phyloP scores from a whole-genome alignment of 2,329 filamentous ascomycete genomes.

The Magnaporthales sp. region DNA sequence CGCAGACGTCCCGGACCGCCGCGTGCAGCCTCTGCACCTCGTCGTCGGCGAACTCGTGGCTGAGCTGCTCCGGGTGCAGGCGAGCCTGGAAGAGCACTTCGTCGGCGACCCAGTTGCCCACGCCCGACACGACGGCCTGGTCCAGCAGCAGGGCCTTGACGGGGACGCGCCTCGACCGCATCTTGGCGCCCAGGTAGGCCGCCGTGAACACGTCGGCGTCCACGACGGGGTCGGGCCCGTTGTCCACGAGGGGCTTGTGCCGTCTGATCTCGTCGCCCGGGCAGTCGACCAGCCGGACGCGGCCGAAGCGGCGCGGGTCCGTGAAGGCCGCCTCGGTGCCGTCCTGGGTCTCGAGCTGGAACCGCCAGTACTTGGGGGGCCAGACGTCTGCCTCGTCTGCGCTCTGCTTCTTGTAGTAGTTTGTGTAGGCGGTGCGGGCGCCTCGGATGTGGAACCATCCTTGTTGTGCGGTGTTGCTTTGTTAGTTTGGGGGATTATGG shows the following conservation, averaged over 20 bases:
- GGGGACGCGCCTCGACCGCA: conserved; percentile 71
- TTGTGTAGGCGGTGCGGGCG: conserved; percentile 68
- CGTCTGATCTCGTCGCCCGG: conserved; percentile 67
- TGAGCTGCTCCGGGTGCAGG: conserved; percentile 89
- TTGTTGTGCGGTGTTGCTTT: neutral
- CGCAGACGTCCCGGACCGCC: conserved; percentile 69
- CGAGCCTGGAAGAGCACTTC: conserved; percentile 85
- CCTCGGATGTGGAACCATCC: conserved; percentile 85
- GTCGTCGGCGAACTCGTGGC: conserved; percentile 64
- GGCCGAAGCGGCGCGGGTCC: conserved; percentile 69
- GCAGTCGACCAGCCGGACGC: conserved; percentile 77
- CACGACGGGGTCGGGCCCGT: conserved; percentile 85
- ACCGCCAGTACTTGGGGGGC: conserved; percentile 90
- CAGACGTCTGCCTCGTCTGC: conserved; percentile 53
- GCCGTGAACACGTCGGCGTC: conserved; percentile 71
- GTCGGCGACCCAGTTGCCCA: conserved; percentile 96
- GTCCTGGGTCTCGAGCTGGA: conserved; percentile 52
- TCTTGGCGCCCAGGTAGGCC: conserved; percentile 62
- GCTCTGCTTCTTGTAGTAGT: conserved; percentile 69
- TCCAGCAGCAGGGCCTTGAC: conserved; percentile 85
- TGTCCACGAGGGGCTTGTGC: conserved; percentile 73
- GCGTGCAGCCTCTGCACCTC: conserved; percentile 67
- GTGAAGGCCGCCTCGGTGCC: conserved; percentile 66
- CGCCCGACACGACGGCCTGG: conserved; percentile 80
- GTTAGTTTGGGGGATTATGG: neutral